Evolutionary conservation across 495 filamentous ascomycete species (phyloP).

Genomic region (Niebla homalea): DNA sequence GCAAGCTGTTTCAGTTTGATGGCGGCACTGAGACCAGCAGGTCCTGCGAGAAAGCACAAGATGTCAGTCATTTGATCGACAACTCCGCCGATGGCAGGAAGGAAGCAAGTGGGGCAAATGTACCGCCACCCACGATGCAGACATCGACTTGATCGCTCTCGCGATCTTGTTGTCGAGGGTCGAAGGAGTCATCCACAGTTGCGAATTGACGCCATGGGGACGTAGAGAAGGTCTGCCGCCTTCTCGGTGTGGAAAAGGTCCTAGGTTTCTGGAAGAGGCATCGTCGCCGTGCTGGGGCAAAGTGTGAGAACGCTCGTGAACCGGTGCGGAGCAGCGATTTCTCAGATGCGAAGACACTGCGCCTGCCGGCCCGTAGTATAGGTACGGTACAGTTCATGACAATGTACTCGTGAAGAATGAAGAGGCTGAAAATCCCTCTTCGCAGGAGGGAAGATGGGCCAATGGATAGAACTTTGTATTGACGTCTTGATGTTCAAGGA

Average conservation of each 20-base stretch:
- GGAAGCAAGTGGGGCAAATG: not conserved
- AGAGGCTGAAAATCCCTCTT: too few relatives aligned
- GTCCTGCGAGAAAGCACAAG: slow-evolving; percentile 35
- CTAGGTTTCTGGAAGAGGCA: slow-evolving; percentile 10
- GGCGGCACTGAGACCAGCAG: slow-evolving; percentile 81
- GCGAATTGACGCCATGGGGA: slow-evolving; percentile 35
- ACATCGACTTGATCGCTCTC: slow-evolving; percentile 93
- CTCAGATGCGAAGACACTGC: not conserved
- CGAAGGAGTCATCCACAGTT: slow-evolving; percentile 50
- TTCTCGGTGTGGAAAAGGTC: not conserved
- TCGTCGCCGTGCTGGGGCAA: slow-evolving; percentile 15
- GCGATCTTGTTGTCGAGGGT: slow-evolving; percentile 60
- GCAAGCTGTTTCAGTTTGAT: slow-evolving; percentile 94
- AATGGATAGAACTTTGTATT: too few relatives aligned
- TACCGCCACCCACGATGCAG: slow-evolving; percentile 88
- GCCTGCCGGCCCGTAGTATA: not conserved
- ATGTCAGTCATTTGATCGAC: not conserved
- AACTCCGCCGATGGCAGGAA: not conserved
- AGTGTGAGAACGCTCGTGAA: slow-evolving; percentile 12
- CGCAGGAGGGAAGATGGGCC: too few relatives aligned
- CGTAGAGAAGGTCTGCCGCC: slow-evolving; percentile 31
- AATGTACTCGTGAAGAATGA: too few relatives aligned
- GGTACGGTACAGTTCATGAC: not conserved
- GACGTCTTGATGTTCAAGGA: too few relatives aligned
- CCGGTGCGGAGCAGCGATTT: not conserved